Base-by-base conservation (phyloP, 345 rosid species). In the Populus alba region DNA sequence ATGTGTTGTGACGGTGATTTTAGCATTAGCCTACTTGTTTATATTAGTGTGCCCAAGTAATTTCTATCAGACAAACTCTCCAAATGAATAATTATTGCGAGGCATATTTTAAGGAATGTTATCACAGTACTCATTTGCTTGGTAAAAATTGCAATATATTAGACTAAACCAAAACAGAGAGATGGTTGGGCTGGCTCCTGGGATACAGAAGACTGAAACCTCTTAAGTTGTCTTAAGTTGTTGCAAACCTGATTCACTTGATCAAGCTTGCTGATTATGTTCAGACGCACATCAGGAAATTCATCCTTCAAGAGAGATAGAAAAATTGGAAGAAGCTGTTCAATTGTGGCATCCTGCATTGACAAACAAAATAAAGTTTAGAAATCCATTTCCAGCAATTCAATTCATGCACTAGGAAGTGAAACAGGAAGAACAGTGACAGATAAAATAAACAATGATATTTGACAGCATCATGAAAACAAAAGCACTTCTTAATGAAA, bases 231-330 rank as follows among this genome's bases (percentile, higher is more conserved):
- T 16, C 68, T 47, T 68, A 62, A 57, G 74, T 53, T 17, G 31
- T 13, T 67, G 70, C 89, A 73, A 77, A 95, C 99, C 99, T 91
- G 99, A 74, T 95, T 93, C 75, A 95, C 99, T 92, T 95, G 94
- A 86, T 95, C 99, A 66, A 92, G 99, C 91, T 95, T 95, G 98
- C 99, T 92, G 77, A 95, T 95, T 33, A 95, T 93, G 81, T 93
- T 95, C 71, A 95, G 91, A 31, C 98, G 97, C 80, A 95, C 99
- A 86, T 95, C 99, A 68, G 98, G 97, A 85, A 92, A 93, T 79
- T 93, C 98, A 83, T 95, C 99, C 88, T 92, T 93, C 89, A 95
- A 83, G 51, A 95, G 97, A 51, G 98, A 92, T 43, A 95, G 97
- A 83, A 92, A 95, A 73, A 95, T 93, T 47, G 99, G 99, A 83